Percentiles rank a stretch among this genome's conserved stretches.
Evolutionary conservation across 768 basidiomycete species (phyloP).

Genomic region (Tephrocybe sp.): DNA sequence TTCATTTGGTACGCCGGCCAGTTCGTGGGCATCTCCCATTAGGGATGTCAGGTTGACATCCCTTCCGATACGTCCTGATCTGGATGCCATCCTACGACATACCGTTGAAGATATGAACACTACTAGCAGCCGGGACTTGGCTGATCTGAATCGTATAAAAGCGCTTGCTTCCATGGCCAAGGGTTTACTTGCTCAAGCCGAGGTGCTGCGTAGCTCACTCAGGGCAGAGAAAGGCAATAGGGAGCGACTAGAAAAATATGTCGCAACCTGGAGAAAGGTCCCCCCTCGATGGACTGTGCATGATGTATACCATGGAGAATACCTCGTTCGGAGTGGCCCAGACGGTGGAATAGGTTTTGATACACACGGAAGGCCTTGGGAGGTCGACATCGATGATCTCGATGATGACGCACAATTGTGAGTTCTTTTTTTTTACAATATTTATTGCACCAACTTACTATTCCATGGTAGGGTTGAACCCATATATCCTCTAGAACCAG

Average conservation of each 20-base stretch:
- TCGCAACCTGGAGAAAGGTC: slow-evolving; percentile 12
- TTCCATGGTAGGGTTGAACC: background rate
- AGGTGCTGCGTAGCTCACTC: slow-evolving; percentile 6
- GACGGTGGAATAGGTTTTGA: background rate
- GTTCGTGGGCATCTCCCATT: slow-evolving; percentile 11
- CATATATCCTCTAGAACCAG: background rate
- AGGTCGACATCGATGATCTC: background rate
- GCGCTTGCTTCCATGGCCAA: slow-evolving; percentile 5
- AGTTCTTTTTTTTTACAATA: background rate
- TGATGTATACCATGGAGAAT: slow-evolving; percentile 18
- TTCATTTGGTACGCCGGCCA: slow-evolving; percentile 17
- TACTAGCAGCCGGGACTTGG: slow-evolving; percentile 9
- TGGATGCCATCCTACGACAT: slow-evolving; percentile 8
- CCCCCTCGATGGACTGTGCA: slow-evolving; percentile 14
- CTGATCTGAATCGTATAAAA: slow-evolving; percentile 7
- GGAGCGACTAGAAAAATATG: slow-evolving; percentile 17
- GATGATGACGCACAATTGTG: background rate
- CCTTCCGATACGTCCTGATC: background rate
- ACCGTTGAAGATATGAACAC: slow-evolving; percentile 16
- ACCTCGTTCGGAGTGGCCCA: slow-evolving; percentile 1
- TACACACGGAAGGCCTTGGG: background rate
- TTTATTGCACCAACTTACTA: background rate
- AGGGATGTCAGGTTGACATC: background rate
- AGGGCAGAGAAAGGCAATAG: slow-evolving; percentile 16
- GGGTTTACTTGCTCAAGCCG: slow-evolving; percentile 11